Percentiles rank a stretch among this genome's conserved stretches.
Evolutionary conservation across 106 monocot species (phyloP).

Genomic region (Hemerocallis citrina): DNA sequence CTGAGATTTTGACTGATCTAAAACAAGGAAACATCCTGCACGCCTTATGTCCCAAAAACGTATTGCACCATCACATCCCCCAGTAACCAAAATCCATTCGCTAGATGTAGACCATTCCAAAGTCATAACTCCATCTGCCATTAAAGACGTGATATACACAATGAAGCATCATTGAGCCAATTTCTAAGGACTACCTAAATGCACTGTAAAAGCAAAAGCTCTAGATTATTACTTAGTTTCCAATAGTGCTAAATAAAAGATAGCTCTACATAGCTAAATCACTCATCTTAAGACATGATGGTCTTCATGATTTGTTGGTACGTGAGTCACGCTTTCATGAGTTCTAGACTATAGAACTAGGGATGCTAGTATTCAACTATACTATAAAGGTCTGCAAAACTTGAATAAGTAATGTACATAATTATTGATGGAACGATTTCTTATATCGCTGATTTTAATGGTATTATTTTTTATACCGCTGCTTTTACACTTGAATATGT

Average conservation of each 20-base stretch:
- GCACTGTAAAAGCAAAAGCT: not conserved
- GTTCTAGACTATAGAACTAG: too few relatives aligned
- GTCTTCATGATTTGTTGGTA: not conserved
- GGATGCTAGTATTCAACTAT: too few relatives aligned
- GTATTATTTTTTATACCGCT: too few relatives aligned
- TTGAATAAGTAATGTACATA: too few relatives aligned
- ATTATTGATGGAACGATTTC: too few relatives aligned
- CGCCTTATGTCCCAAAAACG: conserved; percentile 98
- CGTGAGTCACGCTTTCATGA: too few relatives aligned
- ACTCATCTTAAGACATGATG: not conserved
- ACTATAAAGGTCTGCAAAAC: too few relatives aligned
- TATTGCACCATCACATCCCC: conserved; percentile 94
- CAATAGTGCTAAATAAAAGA: not conserved
- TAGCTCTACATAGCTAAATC: not conserved
- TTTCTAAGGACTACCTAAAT: conserved; percentile 7
- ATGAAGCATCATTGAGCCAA: conserved; percentile 15
- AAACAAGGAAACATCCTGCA: conserved; percentile 87
- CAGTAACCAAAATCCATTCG: conserved; percentile 83
- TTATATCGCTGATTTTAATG: too few relatives aligned
- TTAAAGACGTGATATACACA: conserved; percentile 11
- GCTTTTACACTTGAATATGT: too few relatives aligned
- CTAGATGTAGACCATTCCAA: conserved; percentile 91
- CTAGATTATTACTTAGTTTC: not conserved
- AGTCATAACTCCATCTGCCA: conserved; percentile 92
- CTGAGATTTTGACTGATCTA: conserved; percentile 86